Percentiles rank a stretch among this genome's conserved stretches.
phyloP scores from a whole-genome alignment of 129 eudicot species.

The Erigeron canadensis region DNA sequence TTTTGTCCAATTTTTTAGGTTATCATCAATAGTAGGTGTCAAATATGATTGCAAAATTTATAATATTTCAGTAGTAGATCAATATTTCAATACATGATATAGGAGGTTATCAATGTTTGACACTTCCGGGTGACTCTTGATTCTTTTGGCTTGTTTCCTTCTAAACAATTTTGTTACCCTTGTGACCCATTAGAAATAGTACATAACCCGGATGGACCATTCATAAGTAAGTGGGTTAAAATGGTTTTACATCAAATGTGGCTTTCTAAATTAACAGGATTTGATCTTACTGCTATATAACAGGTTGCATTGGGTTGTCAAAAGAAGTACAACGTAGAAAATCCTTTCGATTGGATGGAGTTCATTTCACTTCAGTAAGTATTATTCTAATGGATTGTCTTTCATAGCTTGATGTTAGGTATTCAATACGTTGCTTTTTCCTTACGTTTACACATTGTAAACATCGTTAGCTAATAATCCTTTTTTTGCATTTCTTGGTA shows the following conservation, averaged over 20 bases:
- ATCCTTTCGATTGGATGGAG: slow-evolving; percentile 97
- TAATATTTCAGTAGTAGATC: too few relatives aligned
- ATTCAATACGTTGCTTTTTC: background rate
- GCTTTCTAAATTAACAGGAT: background rate
- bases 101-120: background rate
- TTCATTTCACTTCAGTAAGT: slow-evolving; percentile 81
- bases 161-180: background rate
- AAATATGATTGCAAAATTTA: background rate
- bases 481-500: background rate
- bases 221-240: background rate
- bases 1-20: background rate
- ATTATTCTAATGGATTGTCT: slow-evolving; percentile 6
- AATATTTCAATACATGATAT: background rate
- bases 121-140: too few relatives aligned
- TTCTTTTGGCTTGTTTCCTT: background rate
- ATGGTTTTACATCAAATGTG: background rate
- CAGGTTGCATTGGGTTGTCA: slow-evolving; percentile 72
- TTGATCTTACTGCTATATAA: background rate
- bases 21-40: background rate
- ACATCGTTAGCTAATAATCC: background rate
- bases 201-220: background rate
- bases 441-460: background rate
- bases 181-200: background rate
- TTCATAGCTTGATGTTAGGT: background rate
- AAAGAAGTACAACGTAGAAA: slow-evolving; percentile 60